Base-by-base conservation (phyloP, 192 early-diverging fungal species). In the Gamsiella multidivaricata region DNA sequence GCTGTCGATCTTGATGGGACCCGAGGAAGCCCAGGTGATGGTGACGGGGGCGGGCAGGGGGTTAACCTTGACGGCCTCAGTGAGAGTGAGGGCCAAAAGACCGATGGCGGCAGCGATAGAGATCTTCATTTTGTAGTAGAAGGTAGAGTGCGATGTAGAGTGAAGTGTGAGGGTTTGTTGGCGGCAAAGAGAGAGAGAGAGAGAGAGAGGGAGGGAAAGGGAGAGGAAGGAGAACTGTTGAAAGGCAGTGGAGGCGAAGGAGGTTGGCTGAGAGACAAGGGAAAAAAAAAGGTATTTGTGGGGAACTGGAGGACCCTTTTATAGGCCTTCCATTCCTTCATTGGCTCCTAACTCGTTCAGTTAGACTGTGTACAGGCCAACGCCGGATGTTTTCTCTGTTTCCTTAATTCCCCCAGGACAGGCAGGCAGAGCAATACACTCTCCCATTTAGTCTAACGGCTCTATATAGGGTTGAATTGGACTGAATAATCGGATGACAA, bases 1-100 rank as follows among this genome's bases (percentile, higher is more conserved):
- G 60, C 52, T 54, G 54, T 53, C 67, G 54, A 83, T 50, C 52
- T 70, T 67, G 39, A 83, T 70, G 37, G 82, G 68, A n/a, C 82
- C 82, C 2, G 68, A 64, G 11, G 63, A 33, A 41, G 68, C 79
- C 82, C 82, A 83, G 17, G 37, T 8, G 32, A 83, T 80, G 26
- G 29, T 5, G 32, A 65, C 71, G 33, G 82, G 82, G 26, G 67
- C 69, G 45, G 82, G 85, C 9, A 83, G 59, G 23, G 82, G 80
- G 78, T 84, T 85, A 33, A 78, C 81, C 41, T 75, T 63, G 22
- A 83, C 76, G 22, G 83, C 82, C 66, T 78, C 74, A 34, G 66
- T 69, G 51, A 64, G 23, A 23, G 74, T 46, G 61, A 78, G 60
- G 61, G 74, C 74, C 65, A 78, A 64, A 49, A 78, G 66, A 47